A percentile compares a stretch with the other conserved stretches of the same genome.
These are phyloP conservation scores for Lentinus brumalis DNA, from an alignment of 768 basidiomycete species.

Conservation along the genomic window DNA sequence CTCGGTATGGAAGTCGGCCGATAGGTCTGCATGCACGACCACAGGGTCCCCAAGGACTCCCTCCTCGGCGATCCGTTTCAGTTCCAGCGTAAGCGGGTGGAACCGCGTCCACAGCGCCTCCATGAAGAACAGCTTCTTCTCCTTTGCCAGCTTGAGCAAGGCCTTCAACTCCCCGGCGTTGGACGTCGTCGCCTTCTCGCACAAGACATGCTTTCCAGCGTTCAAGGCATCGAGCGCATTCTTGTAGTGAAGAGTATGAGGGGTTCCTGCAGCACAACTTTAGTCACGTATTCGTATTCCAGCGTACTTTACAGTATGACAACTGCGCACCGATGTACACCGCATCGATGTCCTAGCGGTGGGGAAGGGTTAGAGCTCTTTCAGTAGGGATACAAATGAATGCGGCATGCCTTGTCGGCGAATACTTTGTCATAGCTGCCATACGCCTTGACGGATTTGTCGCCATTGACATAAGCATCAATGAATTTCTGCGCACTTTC, in stretches of 20 bases:
- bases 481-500: conserved; percentile 75
- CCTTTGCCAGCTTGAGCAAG: conserved; percentile 72
- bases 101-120: conserved; percentile 90
- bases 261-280: conserved; percentile 56
- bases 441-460: conserved; percentile 62
- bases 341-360: conserved; percentile 63
- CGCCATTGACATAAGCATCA: conserved; percentile 47
- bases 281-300: background rate
- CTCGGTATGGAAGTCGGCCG: conserved; percentile 65
- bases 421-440: conserved; percentile 78
- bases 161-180: conserved; percentile 77
- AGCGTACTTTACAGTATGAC: too few species aligned
- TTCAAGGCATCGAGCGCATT: conserved; percentile 76
- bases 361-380: conserved; percentile 1
- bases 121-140: conserved; percentile 86
- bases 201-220: conserved; percentile 83
- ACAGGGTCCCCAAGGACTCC: conserved; percentile 69
- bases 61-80: conserved; percentile 63
- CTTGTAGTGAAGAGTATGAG: conserved; percentile 81
- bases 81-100: conserved; percentile 65
- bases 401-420: conserved; percentile 55
- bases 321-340: conserved; percentile 65
- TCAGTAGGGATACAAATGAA: background rate
- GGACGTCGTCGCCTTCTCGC: conserved; percentile 86
- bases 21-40: conserved; percentile 74